phyloP scores from a whole-genome alignment of 2,329 filamentous ascomycete genomes.

The Aspergillus brasiliensis region DNA sequence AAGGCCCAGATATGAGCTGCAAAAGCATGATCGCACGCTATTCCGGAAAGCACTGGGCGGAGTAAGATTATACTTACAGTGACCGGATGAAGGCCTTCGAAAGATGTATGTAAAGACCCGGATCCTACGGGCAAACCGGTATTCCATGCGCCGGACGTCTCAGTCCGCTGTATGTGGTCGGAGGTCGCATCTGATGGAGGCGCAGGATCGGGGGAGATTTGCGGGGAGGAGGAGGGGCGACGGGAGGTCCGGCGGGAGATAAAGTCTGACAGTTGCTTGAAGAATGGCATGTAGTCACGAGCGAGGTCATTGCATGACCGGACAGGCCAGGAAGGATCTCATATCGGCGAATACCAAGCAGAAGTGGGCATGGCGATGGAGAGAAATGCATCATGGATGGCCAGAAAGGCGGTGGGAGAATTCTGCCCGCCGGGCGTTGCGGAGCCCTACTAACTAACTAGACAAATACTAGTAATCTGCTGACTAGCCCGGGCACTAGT shows the following conservation, averaged over 20 bases:
- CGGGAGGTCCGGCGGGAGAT: conserved; percentile 13
- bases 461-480: neutral
- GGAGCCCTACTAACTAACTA: neutral
- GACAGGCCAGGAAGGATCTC: conserved; percentile 4
- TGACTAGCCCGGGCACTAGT: neutral
- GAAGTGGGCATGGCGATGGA: neutral
- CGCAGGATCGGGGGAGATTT: conserved; percentile 9
- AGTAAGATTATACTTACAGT: conserved; percentile 6
- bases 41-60: neutral
- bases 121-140: conserved; percentile 15
- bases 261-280: conserved; percentile 20
- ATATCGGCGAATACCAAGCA: neutral
- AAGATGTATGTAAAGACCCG: neutral
- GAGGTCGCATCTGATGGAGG: conserved; percentile 28
- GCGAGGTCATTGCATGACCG: conserved; percentile 18
- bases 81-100: neutral
- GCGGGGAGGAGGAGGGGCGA: conserved; percentile 3
- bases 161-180: conserved; percentile 22
- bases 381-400: conserved; percentile 17
- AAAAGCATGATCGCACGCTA: neutral
- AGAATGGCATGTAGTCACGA: conserved; percentile 24
- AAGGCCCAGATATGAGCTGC: neutral
- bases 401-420: conserved; percentile 22
- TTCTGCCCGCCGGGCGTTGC: conserved; percentile 14
- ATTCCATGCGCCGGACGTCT: conserved; percentile 27